Evolutionary conservation across 1,284 basidiomycete genomes (phyloP), one percentile per base, ranked within the genome.

Genomic region (Naganishia albida): DNA sequence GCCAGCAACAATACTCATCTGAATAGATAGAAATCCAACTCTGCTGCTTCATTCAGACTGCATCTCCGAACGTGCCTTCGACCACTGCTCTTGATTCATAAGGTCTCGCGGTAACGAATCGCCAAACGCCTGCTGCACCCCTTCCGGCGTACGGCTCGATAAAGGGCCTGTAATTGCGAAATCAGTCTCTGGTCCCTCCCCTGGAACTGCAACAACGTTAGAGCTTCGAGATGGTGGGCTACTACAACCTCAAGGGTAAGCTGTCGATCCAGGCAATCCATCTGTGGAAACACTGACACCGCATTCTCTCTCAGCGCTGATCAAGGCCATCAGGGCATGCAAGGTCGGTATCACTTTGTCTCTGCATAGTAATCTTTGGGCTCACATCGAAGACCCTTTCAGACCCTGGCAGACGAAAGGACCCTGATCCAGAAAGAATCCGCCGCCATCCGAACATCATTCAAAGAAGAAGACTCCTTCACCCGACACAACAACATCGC

Each of bases 341-440:
- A 94, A 94, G 86, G 91, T 90, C 62, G 69, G 80, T 63, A 10
- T 20, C 2, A 16, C 34, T 8, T 25, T 12, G n/a, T n/a, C 18
- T 25, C 25, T 20, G 26, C 20, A 10, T 34, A 23, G 53, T 44
- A 28, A 43, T 2, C 18, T 15, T 12, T 16, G 51, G 20, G 26
- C 43, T 53, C 2, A 15, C 30, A 53, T 7, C 10, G 38, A 15
- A 16, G 25, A 52, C 46, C 12, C 75, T 53, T 75, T 68, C 75
- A 99, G 91, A 99, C 96, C 56, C 88, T 98, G 56, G 96, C 96
- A 69, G 96, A 99, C 83, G 96, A 99, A 81, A 90, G 96, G 8
- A 40, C 62, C 87, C 90, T 99, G 72, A 97, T 99, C 74, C 92
- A 97, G 78, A 95, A 98, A 79, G 96, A 99, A 82, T 95, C 92